Conservation (phyloP, 495 filamentous ascomycete species). For the Aspergillus hancockii region DNA sequence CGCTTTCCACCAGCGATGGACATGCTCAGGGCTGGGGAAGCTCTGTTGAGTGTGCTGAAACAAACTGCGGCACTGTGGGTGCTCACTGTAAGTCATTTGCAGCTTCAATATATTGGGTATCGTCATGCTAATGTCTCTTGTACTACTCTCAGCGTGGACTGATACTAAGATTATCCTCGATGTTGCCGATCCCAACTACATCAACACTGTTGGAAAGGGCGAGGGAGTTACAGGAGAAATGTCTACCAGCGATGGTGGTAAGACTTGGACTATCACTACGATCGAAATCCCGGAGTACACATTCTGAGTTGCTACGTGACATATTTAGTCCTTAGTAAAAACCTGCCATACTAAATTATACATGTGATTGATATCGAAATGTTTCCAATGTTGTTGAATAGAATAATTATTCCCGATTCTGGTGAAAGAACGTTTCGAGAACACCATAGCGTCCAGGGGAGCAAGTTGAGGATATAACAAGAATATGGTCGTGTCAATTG, state of each 20-base stretch:
- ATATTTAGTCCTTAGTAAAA: no score
- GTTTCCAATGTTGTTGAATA: no score
- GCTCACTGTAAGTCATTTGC: slow-evolving; percentile 36
- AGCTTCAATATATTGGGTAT: no score
- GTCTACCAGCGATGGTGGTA: slow-evolving; percentile 38
- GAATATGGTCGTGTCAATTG: no score
- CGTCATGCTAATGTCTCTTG: no score
- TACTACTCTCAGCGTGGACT: slow-evolving; percentile 30
- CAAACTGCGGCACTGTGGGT: slow-evolving; percentile 40
- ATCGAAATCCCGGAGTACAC: slow-evolving; percentile 37
- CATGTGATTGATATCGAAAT: no score
- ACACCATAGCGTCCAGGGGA: no score
- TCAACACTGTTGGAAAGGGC: slow-evolving; percentile 31
- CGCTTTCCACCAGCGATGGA: slow-evolving; percentile 37
- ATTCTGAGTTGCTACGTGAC: slow-evolving; percentile 11
- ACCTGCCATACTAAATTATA: no score
- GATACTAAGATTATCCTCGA: slow-evolving; percentile 40
- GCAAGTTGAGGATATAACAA: no score
- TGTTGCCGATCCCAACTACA: slow-evolving; percentile 39
- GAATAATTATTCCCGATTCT: no score
- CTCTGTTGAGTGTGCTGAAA: slow-evolving; percentile 40
- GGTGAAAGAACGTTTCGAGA: no score
- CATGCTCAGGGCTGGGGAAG: slow-evolving; percentile 41
- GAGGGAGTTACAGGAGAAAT: slow-evolving; percentile 37
- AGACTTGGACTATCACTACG: slow-evolving; percentile 40